These are phyloP conservation scores for Fusarium kyushuense DNA, from an alignment of 2,329 filamentous ascomycete genomes.

Conservation along the genomic window DNA sequence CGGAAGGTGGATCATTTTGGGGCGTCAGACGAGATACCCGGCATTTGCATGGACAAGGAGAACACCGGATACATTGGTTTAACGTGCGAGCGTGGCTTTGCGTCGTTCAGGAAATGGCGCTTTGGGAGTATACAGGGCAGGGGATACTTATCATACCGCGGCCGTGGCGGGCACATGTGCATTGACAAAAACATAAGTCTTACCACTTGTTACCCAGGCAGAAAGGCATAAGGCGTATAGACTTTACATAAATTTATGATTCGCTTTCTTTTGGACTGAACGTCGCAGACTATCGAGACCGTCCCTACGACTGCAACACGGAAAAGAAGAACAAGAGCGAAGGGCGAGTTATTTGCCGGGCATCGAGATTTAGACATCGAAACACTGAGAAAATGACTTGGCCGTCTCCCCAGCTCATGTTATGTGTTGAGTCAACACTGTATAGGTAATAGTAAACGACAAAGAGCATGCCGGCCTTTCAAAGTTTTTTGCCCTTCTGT, in stretches of 20 bases:
- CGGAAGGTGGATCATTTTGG: slow-evolving; percentile 22
- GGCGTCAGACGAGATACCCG: slow-evolving; percentile 45
- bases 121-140: slow-evolving; percentile 37
- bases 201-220: slow-evolving; percentile 18
- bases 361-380: not conserved
- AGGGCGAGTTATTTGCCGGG: not conserved
- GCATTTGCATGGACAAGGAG: slow-evolving; percentile 47
- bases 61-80: slow-evolving; percentile 36
- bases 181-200: slow-evolving; percentile 7
- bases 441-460: not conserved
- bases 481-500: not conserved
- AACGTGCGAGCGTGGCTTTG: slow-evolving; percentile 18
- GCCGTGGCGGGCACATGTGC: slow-evolving; percentile 3
- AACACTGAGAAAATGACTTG: not conserved
- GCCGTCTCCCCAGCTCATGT: not conserved
- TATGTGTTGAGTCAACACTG: not conserved
- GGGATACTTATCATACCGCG: slow-evolving; percentile 7
- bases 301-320: not conserved
- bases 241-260: slow-evolving; percentile 22
- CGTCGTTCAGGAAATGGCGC: slow-evolving; percentile 37
- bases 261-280: not conserved
- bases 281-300: not conserved
- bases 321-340: not conserved
- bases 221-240: slow-evolving; percentile 24
- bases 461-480: too few relatives aligned